Conservation (phyloP, 768 basidiomycete genomes). For the Mycena amicta region DNA sequence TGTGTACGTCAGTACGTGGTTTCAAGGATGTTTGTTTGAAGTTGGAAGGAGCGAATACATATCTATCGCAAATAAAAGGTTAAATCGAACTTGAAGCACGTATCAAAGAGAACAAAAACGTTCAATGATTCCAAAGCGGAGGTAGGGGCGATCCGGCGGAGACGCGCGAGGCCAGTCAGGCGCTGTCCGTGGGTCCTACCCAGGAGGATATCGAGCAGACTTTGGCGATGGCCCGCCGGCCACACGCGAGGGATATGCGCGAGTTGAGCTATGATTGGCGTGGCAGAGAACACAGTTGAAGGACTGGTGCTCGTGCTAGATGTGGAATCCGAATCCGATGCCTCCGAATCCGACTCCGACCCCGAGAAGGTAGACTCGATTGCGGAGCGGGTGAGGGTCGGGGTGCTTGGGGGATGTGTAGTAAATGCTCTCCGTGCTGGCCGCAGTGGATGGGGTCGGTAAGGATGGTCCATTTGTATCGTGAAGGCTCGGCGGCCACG, state of each 20-base stretch:
- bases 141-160: constrained; percentile 15
- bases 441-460: background rate
- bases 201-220: background rate
- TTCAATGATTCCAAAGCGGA: no score
- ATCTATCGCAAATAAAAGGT: no score
- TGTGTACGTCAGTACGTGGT: no score
- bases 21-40: no score
- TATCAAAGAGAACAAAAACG: no score
- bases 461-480: background rate
- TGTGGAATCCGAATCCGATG: background rate
- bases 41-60: no score
- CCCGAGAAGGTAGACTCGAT: constrained; percentile 4
- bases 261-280: background rate
- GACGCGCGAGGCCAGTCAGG: constrained; percentile 14
- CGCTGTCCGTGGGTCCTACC: background rate
- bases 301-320: background rate
- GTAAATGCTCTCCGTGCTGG: constrained; percentile 3
- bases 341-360: background rate
- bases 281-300: background rate
- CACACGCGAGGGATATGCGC: background rate
- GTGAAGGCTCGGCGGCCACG: constrained; percentile 11
- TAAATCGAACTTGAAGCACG: no score
- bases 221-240: background rate
- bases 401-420: constrained; percentile 9
- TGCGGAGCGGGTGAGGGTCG: background rate